Percentiles rank a stretch among this genome's conserved stretches.
These are phyloP conservation scores for Exserohilum rostratum DNA, from an alignment of 2,329 filamentous ascomycete genomes.

Conservation along the genomic window DNA sequence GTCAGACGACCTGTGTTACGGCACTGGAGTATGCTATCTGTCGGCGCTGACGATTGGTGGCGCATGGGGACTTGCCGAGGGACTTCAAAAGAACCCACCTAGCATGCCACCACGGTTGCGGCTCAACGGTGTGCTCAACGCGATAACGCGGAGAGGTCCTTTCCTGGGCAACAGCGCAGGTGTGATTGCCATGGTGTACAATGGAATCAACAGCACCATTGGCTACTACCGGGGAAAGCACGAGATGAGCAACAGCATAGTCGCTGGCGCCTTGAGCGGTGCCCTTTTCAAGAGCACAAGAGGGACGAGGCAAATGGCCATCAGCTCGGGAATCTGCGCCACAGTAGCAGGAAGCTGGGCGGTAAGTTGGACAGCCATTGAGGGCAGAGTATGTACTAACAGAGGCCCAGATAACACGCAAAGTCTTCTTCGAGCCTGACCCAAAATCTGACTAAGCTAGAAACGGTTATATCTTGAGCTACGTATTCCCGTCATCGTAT, in stretches of 20 bases:
- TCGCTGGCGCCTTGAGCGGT: constrained; percentile 84
- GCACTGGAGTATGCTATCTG: constrained; percentile 92
- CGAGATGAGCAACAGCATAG: constrained; percentile 86
- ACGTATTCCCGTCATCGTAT: constrained; percentile 1
- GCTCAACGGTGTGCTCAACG: constrained; percentile 93
- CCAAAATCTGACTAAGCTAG: constrained; percentile 7
- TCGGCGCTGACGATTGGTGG: constrained; percentile 85
- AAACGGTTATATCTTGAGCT: constrained; percentile 1
- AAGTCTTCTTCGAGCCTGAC: constrained; percentile 37
- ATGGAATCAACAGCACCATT: constrained; percentile 63
- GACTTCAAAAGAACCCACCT: constrained; percentile 71
- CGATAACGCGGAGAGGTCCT: constrained; percentile 87
- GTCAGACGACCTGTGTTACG: constrained; percentile 98
- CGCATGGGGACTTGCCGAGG: constrained; percentile 90
- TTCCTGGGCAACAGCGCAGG: constrained; percentile 96
- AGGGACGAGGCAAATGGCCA: constrained; percentile 88
- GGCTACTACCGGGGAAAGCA: constrained; percentile 49
- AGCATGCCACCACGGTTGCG: constrained; percentile 88
- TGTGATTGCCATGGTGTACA: constrained; percentile 95
- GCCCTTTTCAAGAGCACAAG: constrained; percentile 97
- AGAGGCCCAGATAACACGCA: constrained; percentile 29
- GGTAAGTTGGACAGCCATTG: constrained; percentile 55
- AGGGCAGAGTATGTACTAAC: neutral
- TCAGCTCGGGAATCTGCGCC: constrained; percentile 89
- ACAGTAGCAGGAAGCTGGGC: constrained; percentile 86